Evolutionary conservation across 805 yeast species (phyloP).

Genomic region (Schwanniomyces yamadae): DNA sequence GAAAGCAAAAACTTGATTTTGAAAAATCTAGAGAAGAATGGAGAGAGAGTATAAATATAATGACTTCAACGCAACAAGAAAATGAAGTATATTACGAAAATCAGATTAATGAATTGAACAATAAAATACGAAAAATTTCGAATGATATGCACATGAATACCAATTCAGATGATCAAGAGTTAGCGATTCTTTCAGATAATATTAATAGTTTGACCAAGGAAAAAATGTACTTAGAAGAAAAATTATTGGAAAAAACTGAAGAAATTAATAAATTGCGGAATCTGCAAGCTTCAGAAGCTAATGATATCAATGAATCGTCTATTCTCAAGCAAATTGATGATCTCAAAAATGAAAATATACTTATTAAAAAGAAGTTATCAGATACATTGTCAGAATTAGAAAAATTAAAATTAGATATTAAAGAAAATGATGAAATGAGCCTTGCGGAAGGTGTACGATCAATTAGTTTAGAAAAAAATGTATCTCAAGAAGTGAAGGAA

Average conservation of each 20-base stretch:
- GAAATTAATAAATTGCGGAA: slow-evolving; percentile 3
- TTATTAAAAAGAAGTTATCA: background rate
- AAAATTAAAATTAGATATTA: background rate
- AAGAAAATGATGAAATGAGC: slow-evolving; percentile 1
- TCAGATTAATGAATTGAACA: slow-evolving; percentile 40
- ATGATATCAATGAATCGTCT: background rate
- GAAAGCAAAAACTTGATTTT: slow-evolving; percentile 45
- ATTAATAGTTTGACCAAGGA: slow-evolving; percentile 14
- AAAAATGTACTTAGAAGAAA: slow-evolving; percentile 14
- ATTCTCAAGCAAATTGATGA: background rate
- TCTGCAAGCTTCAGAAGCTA: background rate
- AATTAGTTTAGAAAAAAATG: slow-evolving; percentile 1
- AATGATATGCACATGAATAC: background rate
- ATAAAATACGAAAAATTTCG: slow-evolving; percentile 8
- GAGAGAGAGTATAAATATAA: slow-evolving; percentile 54
- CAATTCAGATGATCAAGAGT: slow-evolving; percentile 2
- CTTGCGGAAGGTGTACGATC: background rate
- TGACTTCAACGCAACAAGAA: slow-evolving; percentile 55
- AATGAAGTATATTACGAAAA: slow-evolving; percentile 48
- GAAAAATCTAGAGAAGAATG: slow-evolving; percentile 59
- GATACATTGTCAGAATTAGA: slow-evolving; percentile 2
- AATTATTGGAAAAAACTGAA: slow-evolving; percentile 8
- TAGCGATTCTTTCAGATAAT: background rate
- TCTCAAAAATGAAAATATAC: background rate
- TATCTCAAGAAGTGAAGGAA: slow-evolving; percentile 3